A percentile compares a stretch with the other conserved stretches of the same genome.
Evolutionary conservation across 1,284 basidiomycete species (phyloP).

Genomic region (Microbotryomycetes sp.): DNA sequence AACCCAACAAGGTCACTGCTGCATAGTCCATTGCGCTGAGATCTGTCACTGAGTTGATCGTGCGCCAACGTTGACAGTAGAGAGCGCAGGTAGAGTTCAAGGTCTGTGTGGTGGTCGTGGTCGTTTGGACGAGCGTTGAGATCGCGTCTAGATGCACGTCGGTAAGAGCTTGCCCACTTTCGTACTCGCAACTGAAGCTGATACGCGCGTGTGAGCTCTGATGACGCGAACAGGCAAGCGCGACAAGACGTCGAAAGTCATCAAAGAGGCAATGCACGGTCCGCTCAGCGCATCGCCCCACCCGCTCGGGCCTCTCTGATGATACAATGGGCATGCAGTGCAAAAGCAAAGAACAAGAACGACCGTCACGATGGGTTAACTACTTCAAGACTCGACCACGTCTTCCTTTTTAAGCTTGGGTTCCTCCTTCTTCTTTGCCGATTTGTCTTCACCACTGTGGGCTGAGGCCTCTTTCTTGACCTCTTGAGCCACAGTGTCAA

Average conservation of each 20-base stretch:
- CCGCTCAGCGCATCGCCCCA: not conserved
- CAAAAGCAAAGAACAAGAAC: not conserved
- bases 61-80: too few species aligned
- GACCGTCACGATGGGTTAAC: not conserved
- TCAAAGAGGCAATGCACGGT: not conserved
- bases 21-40: too few species aligned
- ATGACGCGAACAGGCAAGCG: slow-evolving; percentile 21
- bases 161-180: slow-evolving; percentile 11
- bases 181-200: not conserved
- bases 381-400: slow-evolving; percentile 60
- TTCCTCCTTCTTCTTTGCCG: slow-evolving; percentile 66
- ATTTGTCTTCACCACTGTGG: slow-evolving; percentile 67
- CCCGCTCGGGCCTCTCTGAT: not conserved
- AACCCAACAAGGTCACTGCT: too few species aligned
- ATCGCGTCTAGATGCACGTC: too few species aligned
- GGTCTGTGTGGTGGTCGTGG: too few species aligned
- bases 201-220: not conserved
- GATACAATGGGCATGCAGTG: not conserved
- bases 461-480: slow-evolving; percentile 52
- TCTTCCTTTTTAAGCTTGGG: slow-evolving; percentile 75
- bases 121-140: too few species aligned
- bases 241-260: not conserved
- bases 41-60: too few species aligned
- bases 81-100: too few species aligned
- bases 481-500: slow-evolving; percentile 20